Evolutionary conservation across 495 filamentous ascomycete species (phyloP).

Genomic region (Penicillium mononematosum): DNA sequence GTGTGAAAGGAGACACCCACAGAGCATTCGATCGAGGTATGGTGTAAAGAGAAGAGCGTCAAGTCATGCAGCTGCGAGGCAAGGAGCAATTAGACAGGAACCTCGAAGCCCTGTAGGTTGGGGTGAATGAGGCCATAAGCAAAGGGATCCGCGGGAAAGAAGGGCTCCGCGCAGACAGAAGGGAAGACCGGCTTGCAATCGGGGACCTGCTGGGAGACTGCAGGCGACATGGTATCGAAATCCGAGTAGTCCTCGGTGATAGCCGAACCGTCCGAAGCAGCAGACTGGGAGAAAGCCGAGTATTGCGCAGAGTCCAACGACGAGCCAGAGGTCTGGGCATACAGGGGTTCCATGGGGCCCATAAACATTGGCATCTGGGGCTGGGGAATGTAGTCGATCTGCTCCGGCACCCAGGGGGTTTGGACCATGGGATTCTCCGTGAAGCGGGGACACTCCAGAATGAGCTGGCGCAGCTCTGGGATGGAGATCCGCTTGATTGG

Average conservation of each 20-base stretch:
- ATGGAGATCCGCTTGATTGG: slow-evolving; percentile 84
- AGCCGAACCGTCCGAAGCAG: slow-evolving; percentile 43
- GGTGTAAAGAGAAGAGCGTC: slow-evolving; percentile 1
- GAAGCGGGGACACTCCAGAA: slow-evolving; percentile 73
- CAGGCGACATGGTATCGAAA: slow-evolving; percentile 42
- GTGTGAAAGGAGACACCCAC: neutral
- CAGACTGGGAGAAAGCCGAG: slow-evolving; percentile 44
- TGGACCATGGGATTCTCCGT: slow-evolving; percentile 49
- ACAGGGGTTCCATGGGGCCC: slow-evolving; percentile 32
- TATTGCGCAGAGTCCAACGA: slow-evolving; percentile 45
- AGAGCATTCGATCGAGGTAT: neutral
- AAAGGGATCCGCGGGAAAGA: slow-evolving; percentile 30
- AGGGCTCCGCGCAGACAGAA: slow-evolving; percentile 28
- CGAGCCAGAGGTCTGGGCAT: slow-evolving; percentile 41
- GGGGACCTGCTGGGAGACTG: slow-evolving; percentile 31
- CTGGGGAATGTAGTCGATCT: slow-evolving; percentile 31
- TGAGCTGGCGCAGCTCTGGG: slow-evolving; percentile 72
- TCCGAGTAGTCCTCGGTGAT: slow-evolving; percentile 46
- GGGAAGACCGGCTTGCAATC: slow-evolving; percentile 38
- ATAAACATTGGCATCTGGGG: slow-evolving; percentile 32
- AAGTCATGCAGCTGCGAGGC: slow-evolving; percentile 20
- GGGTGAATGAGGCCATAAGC: slow-evolving; percentile 22
- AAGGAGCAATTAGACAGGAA: slow-evolving; percentile 5
- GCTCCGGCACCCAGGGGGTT: slow-evolving; percentile 32
- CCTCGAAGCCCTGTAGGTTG: slow-evolving; percentile 25